Conservation (phyloP, 164 flowering plant genomes). For the Litsea cubeba region DNA sequence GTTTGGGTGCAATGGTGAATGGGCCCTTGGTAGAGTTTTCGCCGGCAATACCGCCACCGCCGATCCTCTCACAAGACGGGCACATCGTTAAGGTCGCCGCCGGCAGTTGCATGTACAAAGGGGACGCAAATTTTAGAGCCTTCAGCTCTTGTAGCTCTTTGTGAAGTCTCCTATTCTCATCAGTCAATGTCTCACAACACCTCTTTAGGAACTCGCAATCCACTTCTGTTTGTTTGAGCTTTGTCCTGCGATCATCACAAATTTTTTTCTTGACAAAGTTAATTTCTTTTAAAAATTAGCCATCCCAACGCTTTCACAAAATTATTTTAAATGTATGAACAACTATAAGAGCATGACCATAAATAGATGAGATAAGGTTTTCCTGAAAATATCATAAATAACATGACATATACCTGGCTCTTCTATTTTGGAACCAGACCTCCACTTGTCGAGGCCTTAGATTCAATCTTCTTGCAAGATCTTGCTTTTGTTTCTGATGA, state of each 20-base stretch:
- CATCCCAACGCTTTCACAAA: too few relatives aligned
- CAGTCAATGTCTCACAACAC: constrained; percentile 71
- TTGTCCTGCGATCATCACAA: constrained; percentile 45
- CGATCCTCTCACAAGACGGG: constrained; percentile 53
- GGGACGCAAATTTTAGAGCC: constrained; percentile 62
- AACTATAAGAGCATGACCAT: background rate
- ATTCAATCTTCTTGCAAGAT: constrained; percentile 65
- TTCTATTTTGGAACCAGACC: constrained; percentile 90
- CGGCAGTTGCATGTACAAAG: constrained; percentile 48
- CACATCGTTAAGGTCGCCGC: constrained; percentile 55
- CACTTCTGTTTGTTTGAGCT: constrained; percentile 89
- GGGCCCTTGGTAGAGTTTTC: constrained; percentile 29
- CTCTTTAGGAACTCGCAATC: constrained; percentile 85
- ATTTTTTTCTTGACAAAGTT: background rate
- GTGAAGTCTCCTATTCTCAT: constrained; percentile 69
- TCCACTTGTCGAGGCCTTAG: constrained; percentile 84
- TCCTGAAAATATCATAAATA: background rate
- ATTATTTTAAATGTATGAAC: too few relatives aligned
- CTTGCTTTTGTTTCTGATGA: constrained; percentile 84
- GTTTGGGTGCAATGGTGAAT: constrained; percentile 35
- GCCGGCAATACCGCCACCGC: background rate
- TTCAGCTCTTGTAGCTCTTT: constrained; percentile 81
- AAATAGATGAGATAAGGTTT: background rate
- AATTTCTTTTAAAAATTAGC: too few relatives aligned
- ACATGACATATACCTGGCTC: constrained; percentile 57